A percentile compares a stretch with the other conserved stretches of the same genome.
phyloP scores from a whole-genome alignment of 148 eudicot species.

The Vaccinium darrowii region DNA sequence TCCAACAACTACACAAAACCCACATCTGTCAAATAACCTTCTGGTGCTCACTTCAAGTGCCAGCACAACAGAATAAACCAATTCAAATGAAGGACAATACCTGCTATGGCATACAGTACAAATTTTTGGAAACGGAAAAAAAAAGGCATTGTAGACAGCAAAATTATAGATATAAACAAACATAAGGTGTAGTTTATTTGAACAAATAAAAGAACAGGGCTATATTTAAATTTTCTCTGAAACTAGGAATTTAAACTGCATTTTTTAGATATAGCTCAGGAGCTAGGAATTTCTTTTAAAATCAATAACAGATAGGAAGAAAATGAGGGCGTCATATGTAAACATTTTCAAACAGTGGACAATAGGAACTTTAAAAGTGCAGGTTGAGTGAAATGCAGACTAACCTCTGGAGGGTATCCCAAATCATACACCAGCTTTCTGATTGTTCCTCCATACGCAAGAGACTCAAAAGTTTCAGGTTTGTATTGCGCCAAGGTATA shows the following conservation, averaged over 20 bases:
- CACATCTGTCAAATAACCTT: constrained; percentile 16
- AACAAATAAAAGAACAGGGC: neutral
- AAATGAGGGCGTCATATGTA: neutral
- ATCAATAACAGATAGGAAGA: neutral
- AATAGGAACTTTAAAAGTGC: neutral
- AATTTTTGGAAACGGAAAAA: neutral
- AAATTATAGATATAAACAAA: neutral
- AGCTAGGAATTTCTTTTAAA: neutral
- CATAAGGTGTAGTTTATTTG: neutral
- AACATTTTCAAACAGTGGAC: neutral
- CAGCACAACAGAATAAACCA: neutral
- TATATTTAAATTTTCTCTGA: neutral
- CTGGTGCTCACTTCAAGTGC: constrained; percentile 16
- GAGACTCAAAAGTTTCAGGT: constrained; percentile 88
- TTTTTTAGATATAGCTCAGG: neutral
- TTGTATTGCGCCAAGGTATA: constrained; percentile 96
- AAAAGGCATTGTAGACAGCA: neutral
- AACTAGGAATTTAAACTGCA: neutral
- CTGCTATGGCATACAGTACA: neutral
- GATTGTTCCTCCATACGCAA: constrained; percentile 93
- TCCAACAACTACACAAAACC: constrained; percentile 61
- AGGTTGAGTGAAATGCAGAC: constrained; percentile 18
- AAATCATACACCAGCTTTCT: constrained; percentile 84
- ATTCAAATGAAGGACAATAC: neutral
- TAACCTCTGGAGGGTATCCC: constrained; percentile 85